Evolutionary conservation across 345 rosid species (phyloP).

Genomic region (Eucalyptus regnans): DNA sequence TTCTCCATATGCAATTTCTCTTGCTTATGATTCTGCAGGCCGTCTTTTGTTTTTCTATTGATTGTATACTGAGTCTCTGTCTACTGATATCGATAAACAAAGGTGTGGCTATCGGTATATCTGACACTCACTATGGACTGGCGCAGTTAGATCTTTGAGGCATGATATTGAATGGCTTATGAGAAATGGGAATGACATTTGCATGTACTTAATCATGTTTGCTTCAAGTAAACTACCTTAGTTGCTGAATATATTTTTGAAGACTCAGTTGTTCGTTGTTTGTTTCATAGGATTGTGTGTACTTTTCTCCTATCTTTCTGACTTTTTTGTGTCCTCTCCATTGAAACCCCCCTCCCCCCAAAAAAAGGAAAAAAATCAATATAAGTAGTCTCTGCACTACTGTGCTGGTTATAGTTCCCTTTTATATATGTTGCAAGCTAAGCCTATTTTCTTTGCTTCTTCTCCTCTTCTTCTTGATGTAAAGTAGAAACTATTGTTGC

Average conservation of each 20-base stretch:
- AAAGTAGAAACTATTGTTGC: not conserved
- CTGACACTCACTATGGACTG: not conserved
- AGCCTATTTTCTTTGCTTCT: not conserved
- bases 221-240: not conserved
- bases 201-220: not conserved
- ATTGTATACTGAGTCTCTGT: not conserved
- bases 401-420: not conserved
- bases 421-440: not conserved
- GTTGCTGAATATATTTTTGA: not conserved
- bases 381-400: not conserved
- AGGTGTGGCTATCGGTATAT: not conserved
- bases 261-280: not conserved
- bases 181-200: not conserved
- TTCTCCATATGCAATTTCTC: not conserved
- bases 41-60: not conserved
- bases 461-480: not conserved
- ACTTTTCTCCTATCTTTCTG: not conserved
- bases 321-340: not conserved
- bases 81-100: not conserved
- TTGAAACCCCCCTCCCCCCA: not conserved
- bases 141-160: not conserved
- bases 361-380: not conserved
- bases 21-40: not conserved
- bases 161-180: not conserved
- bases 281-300: not conserved